A percentile compares a stretch with the other conserved stretches of the same genome.
phyloP scores from a whole-genome alignment of 306 rosid species.

The Dicorynia guianensis region DNA sequence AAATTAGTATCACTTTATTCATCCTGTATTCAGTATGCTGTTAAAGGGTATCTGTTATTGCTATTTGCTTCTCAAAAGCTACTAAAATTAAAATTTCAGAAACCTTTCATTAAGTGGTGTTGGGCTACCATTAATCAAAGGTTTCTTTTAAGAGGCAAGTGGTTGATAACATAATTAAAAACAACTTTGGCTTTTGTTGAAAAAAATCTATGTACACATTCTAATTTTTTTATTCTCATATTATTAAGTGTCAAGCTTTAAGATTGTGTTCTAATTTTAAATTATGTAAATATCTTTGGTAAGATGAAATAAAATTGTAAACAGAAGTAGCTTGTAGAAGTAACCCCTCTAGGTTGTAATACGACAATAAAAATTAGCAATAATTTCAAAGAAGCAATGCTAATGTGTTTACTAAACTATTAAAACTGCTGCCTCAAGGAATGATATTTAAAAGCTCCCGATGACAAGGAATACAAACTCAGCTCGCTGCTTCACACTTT shows the following conservation, averaged over 20 bases:
- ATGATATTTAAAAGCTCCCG: neutral
- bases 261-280: neutral
- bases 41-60: conserved; percentile 10
- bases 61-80: conserved; percentile 21
- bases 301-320: neutral
- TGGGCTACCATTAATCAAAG: neutral
- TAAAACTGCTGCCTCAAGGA: conserved; percentile 10
- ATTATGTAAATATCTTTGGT: conserved; percentile 12
- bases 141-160: conserved; percentile 6
- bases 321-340: neutral
- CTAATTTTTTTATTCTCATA: neutral
- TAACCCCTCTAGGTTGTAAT: neutral
- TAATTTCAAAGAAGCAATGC: conserved; percentile 5
- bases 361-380: neutral
- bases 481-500: conserved; percentile 5
- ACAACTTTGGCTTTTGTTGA: neutral
- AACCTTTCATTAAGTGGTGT: neutral
- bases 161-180: neutral
- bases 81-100: conserved; percentile 8
- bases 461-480: conserved; percentile 13
- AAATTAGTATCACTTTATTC: neutral
- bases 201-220: neutral
- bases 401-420: conserved; percentile 1
- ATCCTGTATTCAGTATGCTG: conserved; percentile 18
- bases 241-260: neutral